These are phyloP conservation scores for Trichoderma citrinoviride DNA, from an alignment of 2,329 filamentous ascomycete genomes.

Conservation along the genomic window DNA sequence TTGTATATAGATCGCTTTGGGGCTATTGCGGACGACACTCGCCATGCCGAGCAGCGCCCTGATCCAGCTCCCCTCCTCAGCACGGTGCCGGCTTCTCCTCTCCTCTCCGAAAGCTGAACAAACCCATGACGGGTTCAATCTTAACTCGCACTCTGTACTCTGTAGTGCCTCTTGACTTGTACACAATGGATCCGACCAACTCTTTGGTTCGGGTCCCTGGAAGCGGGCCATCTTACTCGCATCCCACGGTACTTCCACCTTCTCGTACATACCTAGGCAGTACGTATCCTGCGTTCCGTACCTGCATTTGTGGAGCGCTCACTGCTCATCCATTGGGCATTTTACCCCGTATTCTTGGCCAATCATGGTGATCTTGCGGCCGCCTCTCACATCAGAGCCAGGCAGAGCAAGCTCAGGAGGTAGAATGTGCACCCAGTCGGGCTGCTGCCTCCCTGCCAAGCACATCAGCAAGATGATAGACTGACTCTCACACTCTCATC, in stretches of 20 bases:
- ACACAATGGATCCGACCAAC: neutral
- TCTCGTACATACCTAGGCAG: conserved; percentile 2
- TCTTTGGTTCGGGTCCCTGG: neutral
- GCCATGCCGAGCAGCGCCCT: neutral
- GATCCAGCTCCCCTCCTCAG: neutral
- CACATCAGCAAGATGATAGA: neutral
- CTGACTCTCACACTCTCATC: neutral
- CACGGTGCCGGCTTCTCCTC: neutral
- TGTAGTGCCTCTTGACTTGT: neutral
- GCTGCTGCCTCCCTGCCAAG: too few species aligned
- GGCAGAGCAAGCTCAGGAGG: neutral
- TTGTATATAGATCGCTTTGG: neutral
- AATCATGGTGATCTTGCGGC: neutral
- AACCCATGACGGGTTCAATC: too few species aligned
- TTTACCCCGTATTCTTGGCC: neutral
- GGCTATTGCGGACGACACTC: neutral
- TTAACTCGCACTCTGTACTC: neutral
- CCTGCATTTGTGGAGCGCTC: conserved; percentile 18
- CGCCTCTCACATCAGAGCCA: neutral
- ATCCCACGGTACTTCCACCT: neutral
- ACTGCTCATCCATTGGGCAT: neutral
- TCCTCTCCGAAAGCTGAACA: neutral
- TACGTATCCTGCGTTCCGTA: conserved; percentile 11
- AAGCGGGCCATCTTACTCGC: conserved; percentile 8
- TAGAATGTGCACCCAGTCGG: neutral